Evolutionary conservation across 768 basidiomycete genomes (phyloP).

Genomic region (Boletus sp.): DNA sequence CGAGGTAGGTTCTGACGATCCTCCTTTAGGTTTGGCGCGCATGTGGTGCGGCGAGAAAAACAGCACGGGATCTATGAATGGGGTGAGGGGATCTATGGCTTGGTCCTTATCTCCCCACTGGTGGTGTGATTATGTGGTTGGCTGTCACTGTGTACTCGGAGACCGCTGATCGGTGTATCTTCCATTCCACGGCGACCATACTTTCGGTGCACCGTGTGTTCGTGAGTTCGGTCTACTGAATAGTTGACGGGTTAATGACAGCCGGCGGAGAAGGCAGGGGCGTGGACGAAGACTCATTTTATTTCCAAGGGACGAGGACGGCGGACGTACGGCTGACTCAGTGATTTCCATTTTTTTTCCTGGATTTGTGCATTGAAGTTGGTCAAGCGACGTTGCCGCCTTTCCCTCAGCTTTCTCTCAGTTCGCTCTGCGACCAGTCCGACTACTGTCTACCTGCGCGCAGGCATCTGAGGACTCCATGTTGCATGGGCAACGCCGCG

Average conservation of each 20-base stretch:
- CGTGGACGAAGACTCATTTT: neutral
- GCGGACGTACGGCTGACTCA: neutral
- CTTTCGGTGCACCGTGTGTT: neutral
- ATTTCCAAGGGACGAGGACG: neutral
- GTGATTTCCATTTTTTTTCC: neutral
- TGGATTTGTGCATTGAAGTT: neutral
- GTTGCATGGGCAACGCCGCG: neutral
- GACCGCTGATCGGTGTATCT: neutral
- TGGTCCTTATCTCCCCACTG: neutral
- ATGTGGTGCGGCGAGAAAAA: neutral
- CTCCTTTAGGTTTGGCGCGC: neutral
- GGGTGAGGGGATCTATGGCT: neutral
- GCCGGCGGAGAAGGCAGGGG: conserved; percentile 3
- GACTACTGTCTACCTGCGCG: neutral
- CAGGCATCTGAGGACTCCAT: neutral
- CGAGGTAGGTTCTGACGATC: conserved; percentile 1
- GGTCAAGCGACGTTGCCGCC: neutral
- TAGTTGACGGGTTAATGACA: neutral
- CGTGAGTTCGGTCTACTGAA: neutral
- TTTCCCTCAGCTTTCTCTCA: neutral
- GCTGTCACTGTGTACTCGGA: neutral
- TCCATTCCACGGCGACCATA: neutral
- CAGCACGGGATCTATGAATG: conserved; percentile 1
- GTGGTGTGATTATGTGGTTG: neutral
- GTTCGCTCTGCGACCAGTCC: neutral